Evolutionary conservation across 2,329 filamentous ascomycete genomes (phyloP), one percentile per base, ranked within the genome.

Genomic region (Apiospora hydei): DNA sequence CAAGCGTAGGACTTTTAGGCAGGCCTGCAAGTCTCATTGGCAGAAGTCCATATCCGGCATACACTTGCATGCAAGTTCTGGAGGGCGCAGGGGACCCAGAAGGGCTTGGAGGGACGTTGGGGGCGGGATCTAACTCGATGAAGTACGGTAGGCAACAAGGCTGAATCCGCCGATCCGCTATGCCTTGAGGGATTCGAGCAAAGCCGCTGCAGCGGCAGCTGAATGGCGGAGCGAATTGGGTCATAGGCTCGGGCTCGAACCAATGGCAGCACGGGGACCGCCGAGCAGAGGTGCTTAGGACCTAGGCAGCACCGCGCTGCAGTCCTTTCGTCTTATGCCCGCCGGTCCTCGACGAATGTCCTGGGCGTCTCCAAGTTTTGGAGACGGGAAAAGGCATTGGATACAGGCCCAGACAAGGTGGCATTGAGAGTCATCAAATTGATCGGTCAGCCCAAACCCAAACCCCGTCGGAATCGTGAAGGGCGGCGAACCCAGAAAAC

Each of bases 101-200:
- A 41, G 66, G 41, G 66, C 66, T 46, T 44, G 46, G 76, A 77
- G 78, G 78, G 76, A 77, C 74, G 77, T 79, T 79, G 80, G 80
- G 79, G 77, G 78, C 77, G 75, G 78, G 76, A 77, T 70, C 71
- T 74, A 73, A 80, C 78, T 80, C 78, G 80, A 69, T 69, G 46
- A 24, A 75, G 77, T 79, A 78, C 77, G 75, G 72, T 76, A 81
- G 80, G 80, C 80, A 80, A 81, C 79, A 81, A 81, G 80, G 80
- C 80, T 81, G 79, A 81, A 71, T 77, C 47, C 68, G 47, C 46
- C 68, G 68, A 41, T 41, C 46, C 49, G 49, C 34, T 69, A 47
- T 69, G 49, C 68, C 68, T 57, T 43, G 68, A 38, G 67, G 57
- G 57, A 64, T 64, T 64, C 57, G 57, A 64, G 57, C 57, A 69